Base-by-base conservation (phyloP, 352 stramenopile genomes). In the Globisporangium barbulae region DNA sequence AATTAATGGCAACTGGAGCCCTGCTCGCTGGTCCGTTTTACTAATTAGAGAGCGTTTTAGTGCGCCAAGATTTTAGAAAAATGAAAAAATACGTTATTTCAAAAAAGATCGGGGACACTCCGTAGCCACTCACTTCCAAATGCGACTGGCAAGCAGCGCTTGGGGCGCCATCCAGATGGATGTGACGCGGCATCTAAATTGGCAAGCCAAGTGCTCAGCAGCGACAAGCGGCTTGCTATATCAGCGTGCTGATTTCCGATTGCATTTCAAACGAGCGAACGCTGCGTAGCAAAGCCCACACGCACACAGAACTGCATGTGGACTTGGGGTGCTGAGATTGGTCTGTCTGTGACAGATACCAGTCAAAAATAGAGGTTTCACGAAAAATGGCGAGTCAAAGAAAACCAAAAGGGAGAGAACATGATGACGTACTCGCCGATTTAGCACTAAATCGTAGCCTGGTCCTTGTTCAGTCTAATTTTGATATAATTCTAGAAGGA, bases 371-470 rank as follows among this genome's bases (percentile, higher is more conserved):
- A 25, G 44, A 49, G 13, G 17, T 49, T 49, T 13, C 5, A 21
- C 15, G 10, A 15, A 19, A 19, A 45, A 49, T 25, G 21, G 44
- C 45, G 45, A 52, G n/a, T 52, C 45, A 31, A 52, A 52, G n/a
- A 52, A 22, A 12, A 28, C 15, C 9, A 28, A 52, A 52, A 52
- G 45, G 19, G 45, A 53, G 28, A 22, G 2, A 53, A 33, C 28
- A 53, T 21, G 48, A 53, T 53, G 48, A 53, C 48, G 48, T 53
- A 53, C 48, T 21, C 13, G 3, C 2, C 48, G 22, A 53, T 53
- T 53, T 53, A 35, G 5, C 5, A 8, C 22, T 53, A 53, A 53
- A 21, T 35, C 13, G 5, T 53, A 35, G 22, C 22, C 21, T 53
- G 17, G n/a, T 5, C 47, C 47, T 53, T 28, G 21, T 10, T 22